Evolutionary conservation across 768 basidiomycete species (phyloP).

Genomic region (Dentipellis fragilis): DNA sequence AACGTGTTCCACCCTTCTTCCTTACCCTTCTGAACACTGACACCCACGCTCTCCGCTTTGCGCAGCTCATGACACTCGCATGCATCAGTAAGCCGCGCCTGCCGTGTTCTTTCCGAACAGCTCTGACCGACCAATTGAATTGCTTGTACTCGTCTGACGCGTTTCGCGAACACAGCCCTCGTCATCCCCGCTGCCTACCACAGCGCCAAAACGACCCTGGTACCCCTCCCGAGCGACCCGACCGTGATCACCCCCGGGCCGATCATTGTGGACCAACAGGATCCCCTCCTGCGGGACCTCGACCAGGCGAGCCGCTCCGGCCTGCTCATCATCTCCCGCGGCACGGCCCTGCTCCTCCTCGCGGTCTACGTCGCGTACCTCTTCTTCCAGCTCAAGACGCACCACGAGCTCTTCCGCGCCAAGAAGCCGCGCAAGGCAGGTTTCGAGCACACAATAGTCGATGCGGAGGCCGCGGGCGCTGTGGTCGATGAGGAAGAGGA

Average conservation of each 20-base stretch:
- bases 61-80: conserved; percentile 73
- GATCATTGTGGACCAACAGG: conserved; percentile 1
- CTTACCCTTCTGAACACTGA: no score
- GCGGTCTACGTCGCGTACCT: conserved; percentile 49
- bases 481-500: conserved; percentile 14
- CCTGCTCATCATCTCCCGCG: conserved; percentile 66
- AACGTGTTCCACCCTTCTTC: neutral
- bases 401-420: conserved; percentile 48
- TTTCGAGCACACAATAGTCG: neutral
- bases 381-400: conserved; percentile 42
- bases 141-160: neutral
- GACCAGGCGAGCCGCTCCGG: conserved; percentile 27
- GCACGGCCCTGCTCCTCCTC: conserved; percentile 69
- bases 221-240: neutral
- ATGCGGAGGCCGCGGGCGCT: neutral
- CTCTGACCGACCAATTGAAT: neutral
- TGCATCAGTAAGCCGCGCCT: conserved; percentile 59
- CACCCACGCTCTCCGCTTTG: neutral
- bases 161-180: conserved; percentile 36
- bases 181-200: conserved; percentile 87
- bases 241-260: neutral
- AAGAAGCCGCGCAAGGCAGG: neutral
- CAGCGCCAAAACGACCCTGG: conserved; percentile 25
- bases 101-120: neutral
- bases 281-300: conserved; percentile 14